Base-by-base conservation (phyloP, 2,329 filamentous ascomycete genomes). In the Trichoderma sp. region DNA sequence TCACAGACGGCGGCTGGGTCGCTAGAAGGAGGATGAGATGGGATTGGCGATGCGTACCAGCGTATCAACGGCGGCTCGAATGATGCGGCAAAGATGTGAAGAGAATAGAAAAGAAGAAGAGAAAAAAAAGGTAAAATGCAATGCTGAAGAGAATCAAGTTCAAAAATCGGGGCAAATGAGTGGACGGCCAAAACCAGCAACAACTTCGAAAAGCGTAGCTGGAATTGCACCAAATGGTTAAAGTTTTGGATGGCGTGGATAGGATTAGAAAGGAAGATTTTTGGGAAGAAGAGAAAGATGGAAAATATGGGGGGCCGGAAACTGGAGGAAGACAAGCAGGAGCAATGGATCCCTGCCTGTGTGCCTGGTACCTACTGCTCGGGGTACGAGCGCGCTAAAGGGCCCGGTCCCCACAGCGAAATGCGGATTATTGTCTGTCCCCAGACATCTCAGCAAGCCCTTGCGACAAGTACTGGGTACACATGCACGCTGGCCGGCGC, bases 141-240 rank as follows among this genome's bases (percentile, higher is more conserved):
- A 77, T 76, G 79, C 74, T 78, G 76, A 78, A 78, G 75, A 79
- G 78, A 76, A 76, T 79, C 79, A 80, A 78, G 77, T 77, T 64
- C 59, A 72, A 80, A 83, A 82, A 79, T 74, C 80, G 79, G 78
- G 50, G 71, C 45, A 84, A 85, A 89, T 86, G 89, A 90, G 88
- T 85, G 89, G 89, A 90, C 89, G 88, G 89, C 82, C 88, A 84
- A 89, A 84, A 88, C 89, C 89, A 91, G 88, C 84, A 85, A 84
- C 86, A 88, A 86, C 86, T 84, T 83, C 81, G 79, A 86, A 85
- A 86, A 85, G 82, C 85, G 87, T 87, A 82, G 82, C 88, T 86
- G 88, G 89, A 88, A 89, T 89, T 86, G 89, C 84, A 86, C 89
- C 89, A 90, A 71, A 75, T 73, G 77, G 74, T 74, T 74, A 66